Evolutionary conservation across 495 filamentous ascomycete species (phyloP).

Genomic region (Corynascus novoguineensis): DNA sequence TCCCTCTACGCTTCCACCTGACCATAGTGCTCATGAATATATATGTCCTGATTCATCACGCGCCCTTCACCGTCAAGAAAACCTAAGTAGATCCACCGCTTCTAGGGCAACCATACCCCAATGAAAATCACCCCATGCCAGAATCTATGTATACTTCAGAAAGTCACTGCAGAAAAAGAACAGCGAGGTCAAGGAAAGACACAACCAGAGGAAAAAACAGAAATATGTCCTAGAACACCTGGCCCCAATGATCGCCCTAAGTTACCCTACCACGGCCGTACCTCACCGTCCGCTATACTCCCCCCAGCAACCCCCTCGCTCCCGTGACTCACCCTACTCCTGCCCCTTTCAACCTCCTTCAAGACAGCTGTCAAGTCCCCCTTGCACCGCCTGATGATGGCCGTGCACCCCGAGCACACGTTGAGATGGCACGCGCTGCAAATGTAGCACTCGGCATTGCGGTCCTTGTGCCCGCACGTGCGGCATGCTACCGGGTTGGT

Average conservation of each 20-base stretch:
- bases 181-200: too few species aligned
- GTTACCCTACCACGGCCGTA: not conserved
- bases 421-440: constrained; percentile 30
- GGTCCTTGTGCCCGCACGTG: constrained; percentile 28
- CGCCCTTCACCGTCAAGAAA: not conserved
- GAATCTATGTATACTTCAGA: not conserved
- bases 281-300: not conserved
- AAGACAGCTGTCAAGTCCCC: constrained; percentile 23
- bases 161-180: not conserved
- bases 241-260: too few species aligned
- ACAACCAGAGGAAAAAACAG: not conserved
- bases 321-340: not conserved
- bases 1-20: not conserved
- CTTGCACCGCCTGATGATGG: constrained; percentile 7
- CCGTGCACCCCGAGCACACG: constrained; percentile 21
- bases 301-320: not conserved
- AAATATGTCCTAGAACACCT: not conserved
- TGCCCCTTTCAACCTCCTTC: constrained; percentile 4
- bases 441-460: constrained; percentile 22
- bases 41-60: not conserved
- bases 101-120: not conserved
- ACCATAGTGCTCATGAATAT: not conserved
- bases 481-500: constrained; percentile 28
- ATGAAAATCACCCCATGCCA: not conserved
- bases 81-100: constrained; percentile 9